Conservation (phyloP, 345 rosid genomes). For the Fremontodendron californicum region DNA sequence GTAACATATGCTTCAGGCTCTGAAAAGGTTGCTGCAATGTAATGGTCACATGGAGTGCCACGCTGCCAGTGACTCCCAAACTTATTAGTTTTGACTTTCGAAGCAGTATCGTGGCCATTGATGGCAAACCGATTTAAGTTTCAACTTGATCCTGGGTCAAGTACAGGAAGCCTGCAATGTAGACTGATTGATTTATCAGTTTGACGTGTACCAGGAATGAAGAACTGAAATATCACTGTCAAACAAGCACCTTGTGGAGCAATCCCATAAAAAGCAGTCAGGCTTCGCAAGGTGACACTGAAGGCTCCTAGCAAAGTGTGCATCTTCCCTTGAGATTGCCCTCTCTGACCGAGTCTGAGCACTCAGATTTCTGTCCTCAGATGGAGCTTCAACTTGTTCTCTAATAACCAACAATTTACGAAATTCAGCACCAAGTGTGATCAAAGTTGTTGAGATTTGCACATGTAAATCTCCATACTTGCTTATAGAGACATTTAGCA, state of each 20-base stretch:
- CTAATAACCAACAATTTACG: slow-evolving; percentile 69
- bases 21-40: too few species aligned
- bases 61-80: too few species aligned
- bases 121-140: not conserved
- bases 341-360: slow-evolving; percentile 76
- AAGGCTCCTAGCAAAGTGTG: slow-evolving; percentile 80
- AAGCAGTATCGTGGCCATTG: not conserved
- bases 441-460: slow-evolving; percentile 71
- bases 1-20: not conserved
- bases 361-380: slow-evolving; percentile 57
- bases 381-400: slow-evolving; percentile 64
- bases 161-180: slow-evolving; percentile 86
- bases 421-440: slow-evolving; percentile 84
- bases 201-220: slow-evolving; percentile 72
- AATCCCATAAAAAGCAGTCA: slow-evolving; percentile 89
- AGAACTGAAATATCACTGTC: slow-evolving; percentile 89
- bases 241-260: slow-evolving; percentile 69
- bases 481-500: slow-evolving; percentile 73
- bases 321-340: slow-evolving; percentile 72
- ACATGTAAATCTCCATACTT: slow-evolving; percentile 83
- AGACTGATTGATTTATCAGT: slow-evolving; percentile 86
- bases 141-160: slow-evolving; percentile 59
- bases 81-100: not conserved
- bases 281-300: slow-evolving; percentile 85
- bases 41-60: too few species aligned